A percentile compares a stretch with the other conserved stretches of the same genome.
Conservation (phyloP, 495 filamentous ascomycete species). For the Cenococcum geophilum region DNA sequence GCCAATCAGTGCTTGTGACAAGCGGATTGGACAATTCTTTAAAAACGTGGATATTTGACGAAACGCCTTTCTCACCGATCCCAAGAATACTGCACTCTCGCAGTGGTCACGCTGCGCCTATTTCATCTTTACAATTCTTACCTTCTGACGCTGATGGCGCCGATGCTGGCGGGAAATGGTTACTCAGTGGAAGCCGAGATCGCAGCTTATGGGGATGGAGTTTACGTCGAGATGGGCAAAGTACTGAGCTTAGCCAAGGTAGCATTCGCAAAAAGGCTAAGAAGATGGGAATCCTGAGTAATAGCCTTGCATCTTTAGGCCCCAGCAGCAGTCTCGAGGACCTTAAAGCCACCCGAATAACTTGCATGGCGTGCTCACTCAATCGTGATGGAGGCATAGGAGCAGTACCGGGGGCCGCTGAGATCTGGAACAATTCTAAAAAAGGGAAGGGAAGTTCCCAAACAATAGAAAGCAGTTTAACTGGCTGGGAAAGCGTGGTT, state of each 20-base stretch:
- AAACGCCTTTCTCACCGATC: conserved; percentile 73
- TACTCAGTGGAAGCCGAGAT: conserved; percentile 82
- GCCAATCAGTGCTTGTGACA: conserved; percentile 83
- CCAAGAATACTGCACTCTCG: conserved; percentile 78
- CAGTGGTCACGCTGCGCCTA: conserved; percentile 78
- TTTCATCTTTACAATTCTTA: conserved; percentile 73
- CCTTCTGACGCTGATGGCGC: conserved; percentile 81
- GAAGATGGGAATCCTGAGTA: conserved; percentile 63
- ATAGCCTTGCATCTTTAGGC: conserved; percentile 43
- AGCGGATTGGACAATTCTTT: conserved; percentile 89
- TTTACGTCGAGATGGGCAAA: conserved; percentile 88
- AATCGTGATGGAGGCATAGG: conserved; percentile 93
- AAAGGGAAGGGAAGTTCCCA: conserved; percentile 49
- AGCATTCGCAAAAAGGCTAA: conserved; percentile 74
- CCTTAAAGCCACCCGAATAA: conserved; percentile 83
- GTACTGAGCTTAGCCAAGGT: conserved; percentile 87
- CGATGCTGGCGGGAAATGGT: conserved; percentile 87
- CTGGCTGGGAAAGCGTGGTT: conserved; percentile 94
- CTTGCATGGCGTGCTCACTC: conserved; percentile 78
- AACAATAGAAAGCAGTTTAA: conserved; percentile 55
- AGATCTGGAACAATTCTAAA: conserved; percentile 70
- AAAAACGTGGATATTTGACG: conserved; percentile 92
- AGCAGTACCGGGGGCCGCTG: conserved; percentile 57
- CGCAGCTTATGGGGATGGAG: conserved; percentile 93
- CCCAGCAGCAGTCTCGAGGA: conserved; percentile 58